Base-by-base conservation (phyloP, 1,284 basidiomycete species). In the Cystobasidium slooffiae region DNA sequence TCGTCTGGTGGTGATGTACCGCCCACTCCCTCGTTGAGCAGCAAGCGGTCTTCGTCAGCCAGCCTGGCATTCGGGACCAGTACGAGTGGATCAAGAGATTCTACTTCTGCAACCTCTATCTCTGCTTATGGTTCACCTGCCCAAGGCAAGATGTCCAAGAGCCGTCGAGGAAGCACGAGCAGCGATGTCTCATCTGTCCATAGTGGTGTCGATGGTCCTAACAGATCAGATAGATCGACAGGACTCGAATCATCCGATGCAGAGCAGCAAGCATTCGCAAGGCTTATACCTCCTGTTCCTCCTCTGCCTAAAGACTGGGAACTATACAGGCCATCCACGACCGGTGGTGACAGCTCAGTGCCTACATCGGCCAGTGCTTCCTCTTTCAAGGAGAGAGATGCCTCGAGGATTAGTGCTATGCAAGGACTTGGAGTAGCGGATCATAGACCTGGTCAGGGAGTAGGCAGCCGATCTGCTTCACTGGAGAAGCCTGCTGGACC, bases 261-360 rank as follows among this genome's bases (percentile, higher is more conserved):
- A 9, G 44, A 47, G 55, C 47, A 72, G 24, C 47, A 31, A 31
- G 58, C 59, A 8, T 46, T 51, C 22, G 49, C 41, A 22, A n/a
- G 58, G 84, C 88, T 74, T 74, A 94, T 97, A 6, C 96, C 97
- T 0, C 96, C 96, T 24, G 97, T 99, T 1, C 96, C 96, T 44
- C 96, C 97, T 55, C 84, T 99, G 22, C 96, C 96, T 47, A 97
- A 97, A 83, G 92, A 94, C 78, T 83, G 93, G 77, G 90, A 91
- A 47, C 87, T 84, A 20, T 94, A 90, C 83, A 88, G 89, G 76
- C 73, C 73, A 10, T 90, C 92, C 6, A 85, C 55, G 86, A 59
- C 64, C 14, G 86, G 72, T 86, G 88, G 16, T 43, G 72, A 61
- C 43, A 66, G 53, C 39, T 64, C 61, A 52, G 44, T 75, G 61